Evolutionary conservation across 352 stramenopile genomes (phyloP), one percentile per base, ranked within the genome.

Genomic region (Achlya hypogyna): DNA sequence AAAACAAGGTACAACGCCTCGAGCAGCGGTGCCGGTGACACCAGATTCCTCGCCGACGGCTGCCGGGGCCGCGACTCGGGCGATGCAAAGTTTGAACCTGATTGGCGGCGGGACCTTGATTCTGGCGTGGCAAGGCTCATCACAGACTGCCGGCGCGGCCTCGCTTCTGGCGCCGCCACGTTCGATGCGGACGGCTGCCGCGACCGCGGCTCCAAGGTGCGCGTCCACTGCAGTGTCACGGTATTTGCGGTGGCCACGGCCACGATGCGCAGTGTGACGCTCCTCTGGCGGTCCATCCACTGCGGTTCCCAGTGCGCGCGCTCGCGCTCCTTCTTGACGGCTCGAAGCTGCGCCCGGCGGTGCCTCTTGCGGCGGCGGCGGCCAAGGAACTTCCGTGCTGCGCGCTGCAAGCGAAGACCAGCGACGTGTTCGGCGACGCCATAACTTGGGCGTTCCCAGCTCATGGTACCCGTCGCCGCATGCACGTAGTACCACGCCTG

Each of bases 401-500:
- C 20, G n/a, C 60, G 60, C 20, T 42, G 34, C 10, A 67, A n/a
- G 5, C 5, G 1, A 12, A 58, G 20, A 16, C 18, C n/a, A 3
- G 60, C 60, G 5, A 16, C 28, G 18, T 40, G 51, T 5, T 67
- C 40, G 4, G 14, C 8, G 20, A 40, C 3, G 29, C 20, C 32
- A 34, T 59, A 67, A 22, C 45, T 67, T 20, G 60, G 60, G 1
- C 60, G 38, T 12, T 67, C 60, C 60, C 60, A 67, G 27, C 49
- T 22, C 60, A 59, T 58, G 3, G 5, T 49, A n/a, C 54, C 65
- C 40, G 4, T 65, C 66, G 28, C 0, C 27, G 28, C 23, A n/a
- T 65, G 5, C 4, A 71, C 78, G 38, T 86, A 86, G 20, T 77
- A 74, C 22, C 71, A 87, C 4, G 27, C 53, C 20, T 89, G 79